Evolutionary conservation across 83 land plant genomes (phyloP), one percentile per base, ranked within the genome.

Genomic region (Picea engelmannii): DNA sequence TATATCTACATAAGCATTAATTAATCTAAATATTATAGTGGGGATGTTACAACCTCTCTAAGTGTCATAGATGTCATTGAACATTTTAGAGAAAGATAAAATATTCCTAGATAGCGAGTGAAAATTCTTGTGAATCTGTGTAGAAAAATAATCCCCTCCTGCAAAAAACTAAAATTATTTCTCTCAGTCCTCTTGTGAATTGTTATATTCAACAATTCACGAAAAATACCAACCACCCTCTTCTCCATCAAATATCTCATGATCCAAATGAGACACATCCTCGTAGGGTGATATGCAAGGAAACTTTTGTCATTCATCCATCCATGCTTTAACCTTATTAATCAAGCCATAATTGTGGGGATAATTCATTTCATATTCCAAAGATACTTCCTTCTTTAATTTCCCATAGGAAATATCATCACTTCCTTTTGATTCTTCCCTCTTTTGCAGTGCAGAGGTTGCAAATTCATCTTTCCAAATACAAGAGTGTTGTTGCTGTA

Each of bases 201-300:
- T 2, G 88, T 90, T 83, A 92, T 78, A 82, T 90, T 84, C 75
- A 92, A 80, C 62, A 90, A 27, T 84, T 92, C 95, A 71, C 90
- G 92, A 66, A 92, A 80, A 25, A 92, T 89, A 58, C 91, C 95
- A 55, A 92, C 92, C 20, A 85, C 89, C 40, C 89, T 79, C 79
- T 92, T 92, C 92, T 92, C 95, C 95, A 90, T 90, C 13, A 90
- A 78, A 1, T 92, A 88, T 92, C 20, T 84, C 80, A 2, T 91
- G 95, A 73, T 90, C 91, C 35, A 92, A 81, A 18, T 79, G 38
- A 49, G 89, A 73, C 8, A 75, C 83, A 78, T 90, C 91, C 76
- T 90, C 89, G 74, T 90, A 92, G 11, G 95, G 95, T 0, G 95
- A 92, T 44, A 90, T 85, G 80, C 90, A 92, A 11, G 92, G 95